A percentile compares a stretch with the other conserved stretches of the same genome.
Evolutionary conservation across 2,329 filamentous ascomycete species (phyloP).

Genomic region (Dothideomycetes sp.): DNA sequence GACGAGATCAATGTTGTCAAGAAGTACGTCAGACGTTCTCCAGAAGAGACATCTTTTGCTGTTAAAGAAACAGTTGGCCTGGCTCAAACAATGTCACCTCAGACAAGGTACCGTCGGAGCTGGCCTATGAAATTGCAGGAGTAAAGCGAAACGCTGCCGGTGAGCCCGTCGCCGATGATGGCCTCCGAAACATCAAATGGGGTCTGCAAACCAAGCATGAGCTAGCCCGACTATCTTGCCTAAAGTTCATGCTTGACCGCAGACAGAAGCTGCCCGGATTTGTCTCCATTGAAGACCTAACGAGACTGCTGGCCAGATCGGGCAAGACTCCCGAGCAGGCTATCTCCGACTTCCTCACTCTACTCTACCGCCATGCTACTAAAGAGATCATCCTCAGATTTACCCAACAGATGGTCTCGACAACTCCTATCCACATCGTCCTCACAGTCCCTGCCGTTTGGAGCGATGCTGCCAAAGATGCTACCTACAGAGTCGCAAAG

Average conservation of each 20-base stretch:
- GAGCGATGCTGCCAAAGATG: conserved; percentile 79
- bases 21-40: conserved; percentile 31
- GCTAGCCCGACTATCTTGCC: conserved; percentile 65
- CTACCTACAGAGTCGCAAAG: conserved; percentile 68
- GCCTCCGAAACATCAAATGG: conserved; percentile 49
- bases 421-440: conserved; percentile 68
- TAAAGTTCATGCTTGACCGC: conserved; percentile 76
- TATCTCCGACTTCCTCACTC: conserved; percentile 68
- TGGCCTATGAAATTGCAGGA: conserved; percentile 52
- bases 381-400: conserved; percentile 65
- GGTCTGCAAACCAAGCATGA: conserved; percentile 75
- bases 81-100: conserved; percentile 80
- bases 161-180: conserved; percentile 4
- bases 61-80: conserved; percentile 48
- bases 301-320: conserved; percentile 63
- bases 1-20: conserved; percentile 80
- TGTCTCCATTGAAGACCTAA: conserved; percentile 61
- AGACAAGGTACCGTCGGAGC: conserved; percentile 76
- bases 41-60: not conserved
- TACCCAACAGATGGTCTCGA: conserved; percentile 44
- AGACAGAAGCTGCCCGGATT: conserved; percentile 75
- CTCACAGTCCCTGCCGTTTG: conserved; percentile 76
- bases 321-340: conserved; percentile 71
- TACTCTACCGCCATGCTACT: conserved; percentile 69
- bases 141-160: conserved; percentile 12